A percentile compares a stretch with the other conserved stretches of the same genome.
These are phyloP conservation scores for Alternaria triticimaculans DNA, from an alignment of 2,329 filamentous ascomycete genomes.

Conservation along the genomic window DNA sequence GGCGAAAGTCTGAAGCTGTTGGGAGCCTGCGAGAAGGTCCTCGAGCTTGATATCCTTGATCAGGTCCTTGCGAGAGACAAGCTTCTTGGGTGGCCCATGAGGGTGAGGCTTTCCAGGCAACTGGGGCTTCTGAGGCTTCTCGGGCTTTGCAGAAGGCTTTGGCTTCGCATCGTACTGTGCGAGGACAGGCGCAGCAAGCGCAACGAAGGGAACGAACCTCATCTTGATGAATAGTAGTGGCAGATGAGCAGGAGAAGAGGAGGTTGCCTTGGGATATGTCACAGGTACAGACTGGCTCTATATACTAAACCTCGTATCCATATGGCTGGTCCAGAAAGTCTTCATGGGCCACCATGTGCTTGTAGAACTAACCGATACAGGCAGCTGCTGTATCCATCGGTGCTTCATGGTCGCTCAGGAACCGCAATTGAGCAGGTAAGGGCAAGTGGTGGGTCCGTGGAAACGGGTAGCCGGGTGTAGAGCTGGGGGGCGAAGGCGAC, in stretches of 20 bases:
- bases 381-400: constrained; percentile 24
- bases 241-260: constrained; percentile 12
- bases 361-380: constrained; percentile 25
- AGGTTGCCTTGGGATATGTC: constrained; percentile 9
- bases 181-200: constrained; percentile 30
- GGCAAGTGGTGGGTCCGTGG: constrained; percentile 9
- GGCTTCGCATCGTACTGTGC: constrained; percentile 21
- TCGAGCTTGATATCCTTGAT: constrained; percentile 41
- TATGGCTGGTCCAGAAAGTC: constrained; percentile 7
- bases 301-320: constrained; percentile 25
- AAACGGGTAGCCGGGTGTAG: constrained; percentile 19
- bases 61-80: constrained; percentile 30
- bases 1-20: constrained; percentile 43
- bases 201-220: constrained; percentile 38
- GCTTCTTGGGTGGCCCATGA: constrained; percentile 3
- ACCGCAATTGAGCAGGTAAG: constrained; percentile 13
- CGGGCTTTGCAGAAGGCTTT: constrained; percentile 6
- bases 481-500: constrained; percentile 15
- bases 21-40: constrained; percentile 40
- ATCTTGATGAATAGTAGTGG: constrained; percentile 25
- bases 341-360: constrained; percentile 6
- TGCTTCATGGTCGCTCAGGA: constrained; percentile 20
- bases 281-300: constrained; percentile 12
- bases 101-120: constrained; percentile 1
- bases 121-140: constrained; percentile 5